phyloP scores from a whole-genome alignment of 2,329 filamentous ascomycete species.

The Xylariaceae sp. region DNA sequence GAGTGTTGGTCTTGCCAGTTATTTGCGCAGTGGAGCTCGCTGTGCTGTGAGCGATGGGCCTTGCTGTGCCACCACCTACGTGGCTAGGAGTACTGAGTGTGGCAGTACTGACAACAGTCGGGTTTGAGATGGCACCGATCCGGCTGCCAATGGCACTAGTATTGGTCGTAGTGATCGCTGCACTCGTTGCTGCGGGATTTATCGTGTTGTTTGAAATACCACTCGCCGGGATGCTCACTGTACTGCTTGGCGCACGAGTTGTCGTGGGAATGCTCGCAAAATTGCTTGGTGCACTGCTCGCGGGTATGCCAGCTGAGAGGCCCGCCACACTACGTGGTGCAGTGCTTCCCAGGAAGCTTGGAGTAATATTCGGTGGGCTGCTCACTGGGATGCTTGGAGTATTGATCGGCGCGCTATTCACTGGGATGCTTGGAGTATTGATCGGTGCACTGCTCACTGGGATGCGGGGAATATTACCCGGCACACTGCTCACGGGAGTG shows the following conservation, averaged over 20 bases:
- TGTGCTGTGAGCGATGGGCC: background rate
- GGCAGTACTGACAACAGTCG: background rate
- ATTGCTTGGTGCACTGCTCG: background rate
- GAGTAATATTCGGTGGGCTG: background rate
- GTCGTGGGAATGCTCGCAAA: background rate
- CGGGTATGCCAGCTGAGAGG: background rate
- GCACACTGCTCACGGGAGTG: too few relatives aligned
- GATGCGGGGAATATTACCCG: background rate
- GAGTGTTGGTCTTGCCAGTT: background rate
- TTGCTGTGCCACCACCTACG: background rate
- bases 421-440: background rate
- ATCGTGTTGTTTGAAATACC: background rate
- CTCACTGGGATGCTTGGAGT: background rate
- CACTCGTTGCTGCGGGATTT: background rate
- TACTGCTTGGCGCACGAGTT: background rate
- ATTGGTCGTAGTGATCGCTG: background rate
- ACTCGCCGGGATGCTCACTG: background rate
- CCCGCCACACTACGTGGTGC: background rate
- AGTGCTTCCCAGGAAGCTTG: background rate
- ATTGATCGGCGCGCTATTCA: background rate
- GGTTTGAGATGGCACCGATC: background rate
- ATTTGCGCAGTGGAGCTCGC: conserved; percentile 1
- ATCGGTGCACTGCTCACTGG: background rate
- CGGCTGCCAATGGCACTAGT: background rate
- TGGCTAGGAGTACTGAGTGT: background rate